Conservation (phyloP, 129 eudicot genomes). For the Erigeron canadensis region DNA sequence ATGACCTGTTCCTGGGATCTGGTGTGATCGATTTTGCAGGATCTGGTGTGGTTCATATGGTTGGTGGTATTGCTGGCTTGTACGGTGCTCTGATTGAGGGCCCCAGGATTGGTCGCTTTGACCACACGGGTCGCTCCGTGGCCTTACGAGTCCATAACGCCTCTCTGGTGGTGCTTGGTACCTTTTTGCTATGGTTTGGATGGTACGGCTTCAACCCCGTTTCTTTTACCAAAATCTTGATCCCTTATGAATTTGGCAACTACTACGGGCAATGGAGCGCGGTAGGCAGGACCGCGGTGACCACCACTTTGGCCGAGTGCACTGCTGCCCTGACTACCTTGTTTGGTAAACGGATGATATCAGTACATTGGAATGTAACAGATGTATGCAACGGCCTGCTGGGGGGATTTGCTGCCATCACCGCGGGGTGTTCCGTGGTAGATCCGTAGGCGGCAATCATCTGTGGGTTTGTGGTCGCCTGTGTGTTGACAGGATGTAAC, state of each 20-base stretch:
- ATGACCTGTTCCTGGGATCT: too few relatives aligned
- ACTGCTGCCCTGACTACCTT: conserved; percentile 45
- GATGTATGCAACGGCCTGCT: conserved; percentile 51
- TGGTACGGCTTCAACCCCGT: too few relatives aligned
- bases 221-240: conserved; percentile 36
- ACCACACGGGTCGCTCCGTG: too few relatives aligned
- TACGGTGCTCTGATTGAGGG: too few relatives aligned
- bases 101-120: too few relatives aligned
- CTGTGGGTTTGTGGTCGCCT: too few relatives aligned
- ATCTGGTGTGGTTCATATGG: too few relatives aligned
- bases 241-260: conserved; percentile 19
- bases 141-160: too few relatives aligned
- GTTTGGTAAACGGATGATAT: conserved; percentile 33
- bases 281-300: conserved; percentile 45
- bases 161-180: too few relatives aligned
- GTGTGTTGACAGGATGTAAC: conserved; percentile 36
- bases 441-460: conserved; percentile 50
- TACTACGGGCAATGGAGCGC: conserved; percentile 52
- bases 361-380: conserved; percentile 41
- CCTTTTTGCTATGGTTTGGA: too few relatives aligned
- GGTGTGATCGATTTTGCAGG: too few relatives aligned
- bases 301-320: conserved; percentile 47
- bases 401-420: conserved; percentile 54
- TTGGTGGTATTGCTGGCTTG: too few relatives aligned
- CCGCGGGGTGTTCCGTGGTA: conserved; percentile 43